Conservation (phyloP, 2,329 filamentous ascomycete species). For the Bimuria novae-zelandiae region DNA sequence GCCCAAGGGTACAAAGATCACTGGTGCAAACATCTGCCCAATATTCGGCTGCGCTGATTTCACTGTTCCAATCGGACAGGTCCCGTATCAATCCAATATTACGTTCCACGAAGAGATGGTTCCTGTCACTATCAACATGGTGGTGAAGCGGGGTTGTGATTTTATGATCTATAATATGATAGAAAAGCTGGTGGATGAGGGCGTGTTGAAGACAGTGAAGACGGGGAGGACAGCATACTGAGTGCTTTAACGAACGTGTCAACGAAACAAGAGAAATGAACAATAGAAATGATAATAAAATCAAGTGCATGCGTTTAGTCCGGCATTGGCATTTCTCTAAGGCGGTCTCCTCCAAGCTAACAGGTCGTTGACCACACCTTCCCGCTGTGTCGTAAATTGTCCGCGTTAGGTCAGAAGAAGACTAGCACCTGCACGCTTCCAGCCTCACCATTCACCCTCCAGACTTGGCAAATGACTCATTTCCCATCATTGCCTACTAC, state of each 20-base stretch:
- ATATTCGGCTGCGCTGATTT: conserved; percentile 48
- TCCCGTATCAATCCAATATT: conserved; percentile 47
- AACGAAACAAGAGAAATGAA: too few species aligned
- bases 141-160: conserved; percentile 52
- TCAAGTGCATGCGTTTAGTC: too few species aligned
- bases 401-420: too few species aligned
- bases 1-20: conserved; percentile 36
- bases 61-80: conserved; percentile 51
- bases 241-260: background rate
- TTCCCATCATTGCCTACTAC: conserved; percentile 16
- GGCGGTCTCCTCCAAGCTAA: too few species aligned
- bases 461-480: conserved; percentile 33
- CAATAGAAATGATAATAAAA: too few species aligned
- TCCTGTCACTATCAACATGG: conserved; percentile 50
- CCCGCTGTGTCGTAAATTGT: too few species aligned
- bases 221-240: conserved; percentile 47
- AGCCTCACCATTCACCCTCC: too few species aligned
- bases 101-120: conserved; percentile 48
- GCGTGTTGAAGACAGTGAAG: conserved; percentile 46
- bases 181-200: conserved; percentile 47
- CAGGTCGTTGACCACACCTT: too few species aligned
- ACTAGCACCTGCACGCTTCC: too few species aligned
- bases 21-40: conserved; percentile 42
- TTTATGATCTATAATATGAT: conserved; percentile 50
- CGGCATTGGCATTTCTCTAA: too few species aligned